Evolutionary conservation across 2,329 filamentous ascomycete species (phyloP).

Genomic region (Paracamarosporium sp.): DNA sequence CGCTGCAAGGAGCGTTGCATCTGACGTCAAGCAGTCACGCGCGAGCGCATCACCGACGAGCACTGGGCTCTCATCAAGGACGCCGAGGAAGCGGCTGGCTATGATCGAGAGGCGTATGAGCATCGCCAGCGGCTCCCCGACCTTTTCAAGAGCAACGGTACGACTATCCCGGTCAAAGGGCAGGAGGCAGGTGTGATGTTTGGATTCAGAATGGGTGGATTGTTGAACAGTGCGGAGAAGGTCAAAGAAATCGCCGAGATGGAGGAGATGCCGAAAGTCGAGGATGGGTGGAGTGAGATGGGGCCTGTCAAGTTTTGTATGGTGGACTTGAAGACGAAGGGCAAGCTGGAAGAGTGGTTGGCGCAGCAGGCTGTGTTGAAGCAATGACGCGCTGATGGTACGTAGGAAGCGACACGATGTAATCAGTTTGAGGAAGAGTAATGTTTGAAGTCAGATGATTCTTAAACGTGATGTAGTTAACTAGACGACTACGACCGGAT

Average conservation of each 20-base stretch:
- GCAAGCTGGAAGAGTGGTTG: constrained; percentile 27
- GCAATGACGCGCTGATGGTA: no score
- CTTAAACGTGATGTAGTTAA: no score
- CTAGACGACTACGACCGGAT: no score
- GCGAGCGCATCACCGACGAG: constrained; percentile 42
- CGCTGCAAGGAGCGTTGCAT: not conserved
- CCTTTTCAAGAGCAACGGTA: constrained; percentile 30
- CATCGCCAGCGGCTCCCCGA: constrained; percentile 39
- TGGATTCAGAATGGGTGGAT: constrained; percentile 37
- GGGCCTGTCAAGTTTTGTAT: constrained; percentile 33
- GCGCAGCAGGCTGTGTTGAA: constrained; percentile 20
- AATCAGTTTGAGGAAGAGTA: no score
- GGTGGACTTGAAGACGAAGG: constrained; percentile 32
- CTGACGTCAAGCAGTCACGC: constrained; percentile 21
- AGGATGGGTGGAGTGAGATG: constrained; percentile 29
- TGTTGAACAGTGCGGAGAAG: constrained; percentile 30
- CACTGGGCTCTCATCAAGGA: constrained; percentile 43
- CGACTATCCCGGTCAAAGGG: constrained; percentile 20
- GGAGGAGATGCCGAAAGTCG: constrained; percentile 31
- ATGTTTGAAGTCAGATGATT: no score
- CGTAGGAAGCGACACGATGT: no score
- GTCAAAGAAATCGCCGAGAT: constrained; percentile 35
- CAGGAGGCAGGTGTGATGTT: constrained; percentile 25
- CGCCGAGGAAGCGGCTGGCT: constrained; percentile 41
- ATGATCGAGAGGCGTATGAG: constrained; percentile 51